Conservation (phyloP, 2,329 filamentous ascomycete species). For the Zopfia rhizophila region DNA sequence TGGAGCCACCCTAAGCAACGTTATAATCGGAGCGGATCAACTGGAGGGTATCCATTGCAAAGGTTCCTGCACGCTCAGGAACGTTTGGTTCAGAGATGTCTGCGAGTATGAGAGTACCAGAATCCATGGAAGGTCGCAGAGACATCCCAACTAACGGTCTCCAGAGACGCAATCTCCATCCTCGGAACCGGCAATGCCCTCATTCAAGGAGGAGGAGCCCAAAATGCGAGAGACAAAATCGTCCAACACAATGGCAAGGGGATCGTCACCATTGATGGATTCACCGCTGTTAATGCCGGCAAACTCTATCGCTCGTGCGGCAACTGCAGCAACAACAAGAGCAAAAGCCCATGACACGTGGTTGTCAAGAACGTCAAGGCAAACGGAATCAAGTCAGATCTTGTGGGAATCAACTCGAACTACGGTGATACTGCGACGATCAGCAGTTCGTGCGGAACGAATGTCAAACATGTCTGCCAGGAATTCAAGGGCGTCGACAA, state of each 20-base stretch:
- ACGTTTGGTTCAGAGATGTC: slow-evolving; percentile 39
- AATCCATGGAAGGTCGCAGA: slow-evolving; percentile 19
- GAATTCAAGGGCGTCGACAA: slow-evolving; percentile 36
- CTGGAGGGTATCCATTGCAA: slow-evolving; percentile 63
- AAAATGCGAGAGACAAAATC: slow-evolving; percentile 47
- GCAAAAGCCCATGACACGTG: slow-evolving; percentile 53
- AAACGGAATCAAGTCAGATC: slow-evolving; percentile 46
- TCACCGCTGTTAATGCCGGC: slow-evolving; percentile 57
- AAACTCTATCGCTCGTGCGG: slow-evolving; percentile 64
- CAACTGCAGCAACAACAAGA: slow-evolving; percentile 53
- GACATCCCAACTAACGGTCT: not conserved
- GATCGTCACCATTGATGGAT: slow-evolving; percentile 47
- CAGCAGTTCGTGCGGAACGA: slow-evolving; percentile 50
- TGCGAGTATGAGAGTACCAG: slow-evolving; percentile 52
- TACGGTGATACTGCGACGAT: slow-evolving; percentile 59
- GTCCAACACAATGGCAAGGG: slow-evolving; percentile 49
- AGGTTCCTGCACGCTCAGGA: slow-evolving; percentile 57
- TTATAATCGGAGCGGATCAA: slow-evolving; percentile 60
- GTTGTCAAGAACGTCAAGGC: slow-evolving; percentile 55
- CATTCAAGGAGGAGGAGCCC: slow-evolving; percentile 51
- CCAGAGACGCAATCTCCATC: slow-evolving; percentile 36
- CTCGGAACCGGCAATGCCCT: slow-evolving; percentile 38
- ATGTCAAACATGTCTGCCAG: slow-evolving; percentile 29
- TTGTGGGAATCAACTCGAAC: slow-evolving; percentile 61
- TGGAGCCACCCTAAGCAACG: slow-evolving; percentile 59